Evolutionary conservation across 495 filamentous ascomycete species (phyloP).

Genomic region (Cryomyces minteri): DNA sequence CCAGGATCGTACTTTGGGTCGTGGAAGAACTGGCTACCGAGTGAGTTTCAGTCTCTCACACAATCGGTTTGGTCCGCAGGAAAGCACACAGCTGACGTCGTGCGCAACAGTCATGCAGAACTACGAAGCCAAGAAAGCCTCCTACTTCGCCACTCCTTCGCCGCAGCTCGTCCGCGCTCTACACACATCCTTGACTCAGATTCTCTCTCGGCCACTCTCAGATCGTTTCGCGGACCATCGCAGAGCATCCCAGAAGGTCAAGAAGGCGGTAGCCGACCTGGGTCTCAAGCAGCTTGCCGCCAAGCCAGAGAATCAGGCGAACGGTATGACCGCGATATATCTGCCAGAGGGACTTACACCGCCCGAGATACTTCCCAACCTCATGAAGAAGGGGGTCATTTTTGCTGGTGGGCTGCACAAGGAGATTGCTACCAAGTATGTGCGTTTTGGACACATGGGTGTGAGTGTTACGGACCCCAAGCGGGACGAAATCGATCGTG

Average conservation of each 20-base stretch:
- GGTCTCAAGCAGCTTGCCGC: conserved; percentile 73
- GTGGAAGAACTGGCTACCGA: conserved; percentile 93
- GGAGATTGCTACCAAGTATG: conserved; percentile 52
- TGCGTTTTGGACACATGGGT: conserved; percentile 87
- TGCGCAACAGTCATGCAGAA: conserved; percentile 73
- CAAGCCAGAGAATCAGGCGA: conserved; percentile 78
- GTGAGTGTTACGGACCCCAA: conserved; percentile 60
- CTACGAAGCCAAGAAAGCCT: conserved; percentile 91
- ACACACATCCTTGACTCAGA: conserved; percentile 80
- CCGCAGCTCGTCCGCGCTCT: conserved; percentile 90
- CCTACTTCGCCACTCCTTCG: conserved; percentile 92
- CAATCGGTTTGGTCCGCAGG: not conserved
- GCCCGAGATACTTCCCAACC: conserved; percentile 64
- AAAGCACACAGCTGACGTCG: conserved; percentile 1
- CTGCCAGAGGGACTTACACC: conserved; percentile 68
- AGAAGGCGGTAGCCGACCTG: conserved; percentile 56
- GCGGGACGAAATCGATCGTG: conserved; percentile 59
- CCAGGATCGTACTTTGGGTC: conserved; percentile 82
- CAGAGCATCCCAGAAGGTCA: conserved; percentile 59
- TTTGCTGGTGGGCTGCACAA: conserved; percentile 94
- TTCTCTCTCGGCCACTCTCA: conserved; percentile 54
- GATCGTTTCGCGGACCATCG: conserved; percentile 69
- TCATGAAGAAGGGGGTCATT: conserved; percentile 78
- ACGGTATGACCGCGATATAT: conserved; percentile 95
- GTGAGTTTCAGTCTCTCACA: conserved; percentile 20